Base-by-base conservation (phyloP, 2,329 filamentous ascomycete genomes). In the Penicillium freii region DNA sequence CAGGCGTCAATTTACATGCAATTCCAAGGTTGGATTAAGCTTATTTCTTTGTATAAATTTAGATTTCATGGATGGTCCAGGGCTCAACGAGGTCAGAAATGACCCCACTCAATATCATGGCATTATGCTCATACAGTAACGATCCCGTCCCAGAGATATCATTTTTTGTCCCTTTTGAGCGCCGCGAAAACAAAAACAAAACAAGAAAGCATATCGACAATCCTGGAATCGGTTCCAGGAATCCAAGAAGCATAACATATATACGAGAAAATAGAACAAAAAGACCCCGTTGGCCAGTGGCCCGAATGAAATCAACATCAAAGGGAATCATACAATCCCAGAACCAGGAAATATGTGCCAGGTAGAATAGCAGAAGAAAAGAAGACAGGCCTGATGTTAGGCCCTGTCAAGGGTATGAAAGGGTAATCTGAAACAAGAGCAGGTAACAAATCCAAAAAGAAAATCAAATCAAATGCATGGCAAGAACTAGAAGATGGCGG, bases 381-480 rank as follows among this genome's bases (percentile, higher is more conserved):
- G 36, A 55, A 58, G 50, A 60, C 56, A 60, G 50, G 56, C 56
- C 36, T 54, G 29, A 43, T 27, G 33, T 27, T 25, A 29, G 39
- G 36, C 48, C 49, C 51, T 60, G 57, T 47, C 49, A 31, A 54
- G 58, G 62, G 56, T 60, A 62, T 58, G 46, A 59, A 58, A 58
- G 45, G 55, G 56, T 58, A 51, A 60, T 42, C 27, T 51, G 45
- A 51, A 59, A 33, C 27, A 57, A 53, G 33, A 54, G 33, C 45
- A 23, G 47, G 31, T 57, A 51, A 33, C 47, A 29, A 46, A 50
- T 38, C 46, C 15, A 34, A 34, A 53, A 42, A 52, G 42, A 56
- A 57, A 19, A 46, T 49, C 25, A 48, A 60, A 69, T 76, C 71
- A 78, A 63, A 79, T 79, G 66, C 76, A 78, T 52, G 77, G 77